Conservation (phyloP, 768 basidiomycete genomes). For the Sporobolomyces phaffii region DNA sequence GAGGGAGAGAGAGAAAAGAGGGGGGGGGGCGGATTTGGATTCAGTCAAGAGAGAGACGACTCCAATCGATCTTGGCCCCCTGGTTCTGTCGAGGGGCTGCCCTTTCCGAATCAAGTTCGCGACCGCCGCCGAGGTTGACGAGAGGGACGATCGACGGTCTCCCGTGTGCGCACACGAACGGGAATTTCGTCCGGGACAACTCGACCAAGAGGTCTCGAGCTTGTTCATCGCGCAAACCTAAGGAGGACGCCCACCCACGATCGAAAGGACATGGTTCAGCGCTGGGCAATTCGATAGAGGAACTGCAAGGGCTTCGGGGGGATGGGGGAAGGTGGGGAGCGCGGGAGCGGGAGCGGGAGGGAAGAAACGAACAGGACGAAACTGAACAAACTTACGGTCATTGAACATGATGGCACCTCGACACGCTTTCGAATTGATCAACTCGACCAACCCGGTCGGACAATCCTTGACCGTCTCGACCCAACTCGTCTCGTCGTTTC, state of each 20-base stretch:
- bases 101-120: not conserved
- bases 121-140: conserved; percentile 31
- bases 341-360: no score
- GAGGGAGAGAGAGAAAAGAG: not conserved
- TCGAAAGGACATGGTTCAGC: no score
- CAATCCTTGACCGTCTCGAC: conserved; percentile 69
- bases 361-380: not conserved
- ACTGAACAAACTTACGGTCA: conserved; percentile 45
- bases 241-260: no score
- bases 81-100: not conserved
- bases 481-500: conserved; percentile 50
- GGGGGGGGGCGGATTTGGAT: no score
- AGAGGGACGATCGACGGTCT: conserved; percentile 34
- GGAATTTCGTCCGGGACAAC: conserved; percentile 67
- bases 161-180: conserved; percentile 96
- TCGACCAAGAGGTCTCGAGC: conserved; percentile 63
- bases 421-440: conserved; percentile 93
- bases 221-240: conserved; percentile 57
- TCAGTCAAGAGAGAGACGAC: no score
- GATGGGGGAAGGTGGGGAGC: no score
- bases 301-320: no score
- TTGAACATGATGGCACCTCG: conserved; percentile 57
- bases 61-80: not conserved
- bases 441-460: conserved; percentile 71
- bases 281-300: no score